Base-by-base conservation (phyloP, 2,329 filamentous ascomycete genomes). In the Meredithiella fracta region DNA sequence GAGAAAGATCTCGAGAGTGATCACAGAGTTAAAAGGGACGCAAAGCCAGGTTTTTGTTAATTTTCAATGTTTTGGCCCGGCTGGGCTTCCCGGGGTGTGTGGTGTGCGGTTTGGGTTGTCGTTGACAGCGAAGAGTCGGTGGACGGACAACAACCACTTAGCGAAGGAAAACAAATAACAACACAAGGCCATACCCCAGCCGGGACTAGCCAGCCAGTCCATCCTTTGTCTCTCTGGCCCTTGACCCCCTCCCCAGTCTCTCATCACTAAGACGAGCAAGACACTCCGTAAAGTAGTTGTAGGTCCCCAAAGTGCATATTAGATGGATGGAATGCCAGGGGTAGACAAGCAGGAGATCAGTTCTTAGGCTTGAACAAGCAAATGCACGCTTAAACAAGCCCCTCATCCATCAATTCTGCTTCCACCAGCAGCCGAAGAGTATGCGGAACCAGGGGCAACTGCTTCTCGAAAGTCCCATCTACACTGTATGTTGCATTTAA, bases 21-120 rank as follows among this genome's bases (percentile, higher is more conserved):
- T 25, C 23, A 38, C n/a, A 22, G 15, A 47, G 50, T 44, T 53
- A 47, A 51, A 34, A 38, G 52, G 59, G 60, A 58, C 51, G 61
- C 61, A n/a, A 59, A 61, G 62, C 60, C 64, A 64, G 66, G 65
- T 64, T 66, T 65, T 67, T 65, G 64, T 66, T 67, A 59, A 60
- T 59, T 58, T 51, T 59, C 56, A 60, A 53, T 47, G 51, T 57
- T 54, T 57, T 56, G 52, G 37, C 37, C 40, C 44, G 44, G 44
- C 22, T 49, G 44, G 44, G 44, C 22, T 25, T 49, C 44, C 44
- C 15, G 44, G 44, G 44, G 17, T 42, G 17, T 42, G 6, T 42
- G 15, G 38, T 42, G 38, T 42, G 38, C 11, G 17, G 22, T 49
- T 8, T 49, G 8, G 44, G 44, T 49, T 49, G 22, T 49, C 23